Base-by-base conservation (phyloP, 495 filamentous ascomycete species). In the Annulohypoxylon stygium region DNA sequence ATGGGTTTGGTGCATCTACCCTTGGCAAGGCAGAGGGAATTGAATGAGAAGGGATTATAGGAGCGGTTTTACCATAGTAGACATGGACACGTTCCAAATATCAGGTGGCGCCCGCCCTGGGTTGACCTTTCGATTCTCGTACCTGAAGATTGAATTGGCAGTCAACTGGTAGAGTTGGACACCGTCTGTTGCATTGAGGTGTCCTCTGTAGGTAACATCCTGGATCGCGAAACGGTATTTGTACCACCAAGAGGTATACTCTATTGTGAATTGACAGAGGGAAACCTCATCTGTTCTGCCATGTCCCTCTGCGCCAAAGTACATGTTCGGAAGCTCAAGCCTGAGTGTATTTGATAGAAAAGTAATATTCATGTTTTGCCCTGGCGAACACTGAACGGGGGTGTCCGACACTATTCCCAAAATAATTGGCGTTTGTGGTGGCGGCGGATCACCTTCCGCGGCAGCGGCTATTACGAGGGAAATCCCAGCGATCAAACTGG, bases 51-150 rank as follows among this genome's bases (percentile, higher is more conserved):
- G 11, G 10, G 9, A 26, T 25, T 51, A 26, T 51, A n/a, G n/a
- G n/a, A n/a, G n/a, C n/a, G n/a, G n/a, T 50, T 67, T 66, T 30
- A 74, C 71, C 71, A 74, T 74, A 1, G 71, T 74, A 30, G 71
- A 70, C 57, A 67, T 74, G 3, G 71, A 74, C n/a, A 74, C 66
- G 11, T 74, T 74, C 71, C 71, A 74, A 8, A 70, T 43, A 37
- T 74, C 71, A 1, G 71, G 71, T 0, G 71, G 71, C 18, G 71
- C 71, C 39, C 71, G 66, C 25, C 67, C 71, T 0, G 71, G 66
- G 18, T 74, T 74, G 3, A 70, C 1, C 57, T 74, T 74, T 4
- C 61, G 61, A 25, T 74, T 70, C 10, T 74, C 66, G 8, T 74
- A 74, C n/a, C 71, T 61, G 34, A 74, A 70, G 26, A 74, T 61